Percentiles rank a stretch among this genome's conserved stretches.
Evolutionary conservation across 1,284 basidiomycete species (phyloP).

Genomic region (Prillingera fragicola): DNA sequence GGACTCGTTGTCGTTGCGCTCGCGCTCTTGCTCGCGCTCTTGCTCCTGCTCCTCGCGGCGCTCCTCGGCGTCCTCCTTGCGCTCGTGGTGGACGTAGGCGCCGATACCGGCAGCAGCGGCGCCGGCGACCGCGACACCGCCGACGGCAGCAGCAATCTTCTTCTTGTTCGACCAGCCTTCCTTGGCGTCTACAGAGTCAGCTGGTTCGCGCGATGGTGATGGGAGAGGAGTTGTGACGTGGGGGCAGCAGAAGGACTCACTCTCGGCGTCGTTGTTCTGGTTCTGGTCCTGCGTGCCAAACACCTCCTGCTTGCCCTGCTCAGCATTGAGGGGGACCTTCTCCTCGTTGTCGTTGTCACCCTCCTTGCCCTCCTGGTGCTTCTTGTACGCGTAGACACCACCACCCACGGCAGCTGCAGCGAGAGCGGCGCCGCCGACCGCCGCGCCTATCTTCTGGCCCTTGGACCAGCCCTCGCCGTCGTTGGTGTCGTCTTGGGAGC

Average conservation of each 20-base stretch:
- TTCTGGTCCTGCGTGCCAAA: too few relatives aligned
- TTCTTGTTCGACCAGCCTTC: slow-evolving; percentile 14
- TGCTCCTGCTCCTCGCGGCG: slow-evolving; percentile 4
- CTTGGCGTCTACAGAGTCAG: too few relatives aligned
- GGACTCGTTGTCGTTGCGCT: slow-evolving; percentile 1
- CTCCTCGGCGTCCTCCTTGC: too few relatives aligned
- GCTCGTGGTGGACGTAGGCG: slow-evolving; percentile 6
- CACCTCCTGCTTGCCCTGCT: neutral
- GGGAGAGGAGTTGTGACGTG: too few relatives aligned
- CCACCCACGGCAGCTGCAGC: slow-evolving; percentile 2
- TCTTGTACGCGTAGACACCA: slow-evolving; percentile 11
- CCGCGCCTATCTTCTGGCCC: neutral
- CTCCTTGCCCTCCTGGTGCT: too few relatives aligned
- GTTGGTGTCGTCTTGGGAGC: neutral
- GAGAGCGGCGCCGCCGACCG: slow-evolving; percentile 3
- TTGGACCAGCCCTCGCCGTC: slow-evolving; percentile 1
- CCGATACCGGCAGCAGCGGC: neutral
- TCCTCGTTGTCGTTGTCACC: slow-evolving; percentile 4
- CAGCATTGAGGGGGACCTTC: too few relatives aligned
- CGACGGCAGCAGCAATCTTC: slow-evolving; percentile 6
- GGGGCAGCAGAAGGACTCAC: too few relatives aligned
- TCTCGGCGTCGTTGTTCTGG: too few relatives aligned
- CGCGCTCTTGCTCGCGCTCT: neutral
- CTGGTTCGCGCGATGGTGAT: too few relatives aligned
- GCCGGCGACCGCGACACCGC: slow-evolving; percentile 1